Base-by-base conservation (phyloP, 768 basidiomycete species). In the Auriscalpium orientale region DNA sequence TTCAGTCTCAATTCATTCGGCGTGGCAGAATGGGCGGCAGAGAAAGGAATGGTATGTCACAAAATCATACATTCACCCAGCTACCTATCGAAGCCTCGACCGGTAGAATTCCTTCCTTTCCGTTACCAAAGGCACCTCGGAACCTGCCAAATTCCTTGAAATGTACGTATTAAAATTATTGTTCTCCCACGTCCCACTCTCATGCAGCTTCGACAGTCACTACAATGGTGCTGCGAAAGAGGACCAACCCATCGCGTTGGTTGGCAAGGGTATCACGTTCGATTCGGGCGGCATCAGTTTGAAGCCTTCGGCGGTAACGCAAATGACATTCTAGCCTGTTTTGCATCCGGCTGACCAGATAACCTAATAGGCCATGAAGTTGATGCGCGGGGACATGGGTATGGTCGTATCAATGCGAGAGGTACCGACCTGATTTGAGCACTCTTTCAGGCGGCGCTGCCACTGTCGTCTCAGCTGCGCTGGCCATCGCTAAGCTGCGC, bases 191-290 rank as follows among this genome's bases (percentile, higher is more conserved):
- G 33, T 20, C 35, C 51, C 22, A 38, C n/a, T 49, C 44, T 48
- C 28, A 34, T 20, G 44, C 16, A 28, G 34, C 52, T 48, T 50
- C 34, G 15, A 6, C 56, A 91, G 89, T 54, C 85, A 87, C 70
- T 95, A 95, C 78, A 84, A 85, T 35, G 90, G 90, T n/a, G 85
- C 81, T 1, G 66, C 78, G 3, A 70, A 76, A 55, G 73, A 76
- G 58, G 70, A 77, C 50, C 75, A 75, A 53, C 90, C 89, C 3
- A 74, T 90, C 13, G 85, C 82, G 3, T 76, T 91, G 57, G 89
- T 94, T 37, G 91, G 91, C 36, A 93, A 94, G 67, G 91, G 91
- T 58, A 85, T 94, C 66, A 92, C 91, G 15, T 95, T 94, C 60
- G 91, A 95, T 69, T 83, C 84, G 3, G 91, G 91, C 76, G 90